phyloP scores from a whole-genome alignment of 148 eudicot genomes.

The Arctostaphylos glauca region DNA sequence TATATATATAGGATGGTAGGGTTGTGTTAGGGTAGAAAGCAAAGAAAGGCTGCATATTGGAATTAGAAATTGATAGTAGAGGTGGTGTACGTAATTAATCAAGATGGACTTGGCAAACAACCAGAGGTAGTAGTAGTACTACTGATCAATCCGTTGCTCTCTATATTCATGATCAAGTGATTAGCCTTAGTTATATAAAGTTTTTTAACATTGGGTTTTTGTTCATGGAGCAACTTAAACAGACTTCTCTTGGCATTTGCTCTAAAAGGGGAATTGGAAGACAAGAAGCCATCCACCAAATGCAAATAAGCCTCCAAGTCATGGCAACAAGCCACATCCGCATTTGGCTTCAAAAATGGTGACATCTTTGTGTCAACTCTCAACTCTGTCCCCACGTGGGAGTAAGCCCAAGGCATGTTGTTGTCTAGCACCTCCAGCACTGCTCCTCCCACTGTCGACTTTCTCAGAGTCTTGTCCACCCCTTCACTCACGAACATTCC shows the following conservation, averaged over 20 bases:
- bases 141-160: no score
- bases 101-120: no score
- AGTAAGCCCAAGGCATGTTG: conserved; percentile 70
- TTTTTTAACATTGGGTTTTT: conserved; percentile 72
- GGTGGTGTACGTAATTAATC: no score
- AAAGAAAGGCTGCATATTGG: no score
- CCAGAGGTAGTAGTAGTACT: no score
- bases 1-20: no score
- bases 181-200: conserved; percentile 69
- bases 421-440: conserved; percentile 51
- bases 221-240: conserved; percentile 60
- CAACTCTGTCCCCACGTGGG: conserved; percentile 71
- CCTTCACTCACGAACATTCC: conserved; percentile 84
- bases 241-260: conserved; percentile 79
- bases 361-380: conserved; percentile 78
- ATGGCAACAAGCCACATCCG: conserved; percentile 91
- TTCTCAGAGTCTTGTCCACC: conserved; percentile 46
- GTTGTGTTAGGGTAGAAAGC: no score
- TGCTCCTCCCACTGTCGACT: conserved; percentile 7
- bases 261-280: conserved; percentile 66
- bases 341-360: conserved; percentile 68
- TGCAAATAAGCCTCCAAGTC: conserved; percentile 89
- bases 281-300: conserved; percentile 73
- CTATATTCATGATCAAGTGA: conserved; percentile 43
- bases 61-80: no score